These are phyloP conservation scores for Heliamphora exappendiculata DNA, from an alignment of 148 eudicot species.

Conservation along the genomic window DNA sequence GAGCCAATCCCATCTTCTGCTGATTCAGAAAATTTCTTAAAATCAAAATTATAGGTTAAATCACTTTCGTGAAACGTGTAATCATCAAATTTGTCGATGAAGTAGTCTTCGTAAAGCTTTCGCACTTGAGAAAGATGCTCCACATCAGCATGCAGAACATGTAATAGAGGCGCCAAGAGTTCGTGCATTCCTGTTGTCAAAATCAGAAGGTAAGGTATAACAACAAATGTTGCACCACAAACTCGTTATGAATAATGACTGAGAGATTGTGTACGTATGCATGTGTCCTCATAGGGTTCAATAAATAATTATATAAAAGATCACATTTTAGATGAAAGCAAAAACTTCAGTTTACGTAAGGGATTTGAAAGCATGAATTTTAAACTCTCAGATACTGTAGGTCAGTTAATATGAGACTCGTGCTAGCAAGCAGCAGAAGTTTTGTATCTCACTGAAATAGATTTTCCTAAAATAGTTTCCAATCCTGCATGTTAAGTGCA, in stretches of 20 bases:
- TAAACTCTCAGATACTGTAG: not conserved
- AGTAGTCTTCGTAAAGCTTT: slow-evolving; percentile 64
- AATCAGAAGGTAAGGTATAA: not conserved
- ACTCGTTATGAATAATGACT: not conserved
- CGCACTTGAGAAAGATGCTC: slow-evolving; percentile 70
- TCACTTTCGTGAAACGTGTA: slow-evolving; percentile 56
- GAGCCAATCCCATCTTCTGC: slow-evolving; percentile 35
- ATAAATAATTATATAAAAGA: not conserved
- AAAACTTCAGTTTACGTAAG: not conserved
- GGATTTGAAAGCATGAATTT: not conserved
- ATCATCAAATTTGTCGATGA: slow-evolving; percentile 86
- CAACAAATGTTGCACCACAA: not conserved
- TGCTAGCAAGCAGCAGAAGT: not conserved
- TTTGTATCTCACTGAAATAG: not conserved
- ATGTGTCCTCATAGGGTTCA: not conserved
- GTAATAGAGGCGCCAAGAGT: slow-evolving; percentile 82
- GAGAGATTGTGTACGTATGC: not conserved
- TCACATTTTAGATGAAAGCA: not conserved
- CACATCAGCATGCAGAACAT: slow-evolving; percentile 81
- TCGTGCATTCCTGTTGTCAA: slow-evolving; percentile 86
- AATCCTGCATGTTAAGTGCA: not conserved
- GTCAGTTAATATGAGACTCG: not conserved
- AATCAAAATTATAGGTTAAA: slow-evolving; percentile 52
- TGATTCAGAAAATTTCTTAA: slow-evolving; percentile 45
- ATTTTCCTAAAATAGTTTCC: not conserved